Evolutionary conservation across 2,329 filamentous ascomycete genomes (phyloP).

Genomic region (Mycogone perniciosa): DNA sequence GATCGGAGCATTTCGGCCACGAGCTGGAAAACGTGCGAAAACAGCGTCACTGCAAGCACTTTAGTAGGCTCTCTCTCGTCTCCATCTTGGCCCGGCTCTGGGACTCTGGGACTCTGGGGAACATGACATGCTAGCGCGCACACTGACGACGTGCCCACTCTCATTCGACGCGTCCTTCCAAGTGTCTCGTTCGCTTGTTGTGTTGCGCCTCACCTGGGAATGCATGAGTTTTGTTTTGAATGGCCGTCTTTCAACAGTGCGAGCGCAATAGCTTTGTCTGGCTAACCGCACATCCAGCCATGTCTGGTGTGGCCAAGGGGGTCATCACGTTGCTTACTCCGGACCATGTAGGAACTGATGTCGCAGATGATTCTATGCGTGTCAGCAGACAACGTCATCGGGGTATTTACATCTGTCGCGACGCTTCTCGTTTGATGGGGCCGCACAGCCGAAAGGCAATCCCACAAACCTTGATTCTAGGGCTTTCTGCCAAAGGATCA

Average conservation of each 20-base stretch:
- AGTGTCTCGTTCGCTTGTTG: not conserved
- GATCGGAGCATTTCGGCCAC: conserved; percentile 21
- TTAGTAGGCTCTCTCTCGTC: not conserved
- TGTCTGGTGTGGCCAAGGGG: too few relatives aligned
- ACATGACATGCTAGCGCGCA: conserved; percentile 13
- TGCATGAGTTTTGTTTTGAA: not conserved
- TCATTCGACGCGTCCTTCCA: conserved; percentile 10
- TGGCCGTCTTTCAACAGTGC: not conserved
- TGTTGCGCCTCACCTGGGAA: not conserved
- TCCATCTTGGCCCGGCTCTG: conserved; percentile 9
- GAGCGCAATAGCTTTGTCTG: too few relatives aligned
- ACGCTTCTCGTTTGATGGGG: not conserved
- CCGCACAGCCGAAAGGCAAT: not conserved
- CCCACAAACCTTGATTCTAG: conserved; percentile 9
- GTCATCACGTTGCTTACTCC: not conserved
- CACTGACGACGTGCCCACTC: conserved; percentile 9
- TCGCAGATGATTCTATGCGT: too few relatives aligned
- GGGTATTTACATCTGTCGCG: not conserved
- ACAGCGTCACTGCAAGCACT: conserved; percentile 6
- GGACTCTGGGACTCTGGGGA: not conserved
- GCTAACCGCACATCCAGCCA: too few relatives aligned
- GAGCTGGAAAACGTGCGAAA: conserved; percentile 19
- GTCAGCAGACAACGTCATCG: conserved; percentile 5
- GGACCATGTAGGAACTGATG: not conserved
- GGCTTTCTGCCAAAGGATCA: not conserved